Evolutionary conservation across 768 basidiomycete genomes (phyloP), one percentile per base, ranked within the genome.

Genomic region (Neoboletus subvelutipes): DNA sequence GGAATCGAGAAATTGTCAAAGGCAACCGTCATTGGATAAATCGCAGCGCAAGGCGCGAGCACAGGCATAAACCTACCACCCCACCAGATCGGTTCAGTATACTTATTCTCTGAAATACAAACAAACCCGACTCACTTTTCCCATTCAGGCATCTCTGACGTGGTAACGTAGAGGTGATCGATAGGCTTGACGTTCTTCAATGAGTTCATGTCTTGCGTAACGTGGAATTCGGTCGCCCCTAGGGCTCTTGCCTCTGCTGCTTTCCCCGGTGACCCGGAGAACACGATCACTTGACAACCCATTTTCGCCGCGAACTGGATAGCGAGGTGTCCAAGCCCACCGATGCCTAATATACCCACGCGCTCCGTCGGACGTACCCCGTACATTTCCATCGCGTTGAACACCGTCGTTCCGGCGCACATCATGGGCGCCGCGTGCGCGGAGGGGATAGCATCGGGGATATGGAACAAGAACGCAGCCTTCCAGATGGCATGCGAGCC

Each of bases 241-340:
- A 72, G 52, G 15, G 54, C 12, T 24, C 54, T 57, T n/a, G 68
- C 67, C 48, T 70, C 65, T 18, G 63, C 58, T 50, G 59, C 65
- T 55, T 72, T 73, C 11, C 61, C 65, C 9, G 62, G 29, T 31
- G 45, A 20, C 45, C 29, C 43, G 0, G 66, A 69, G 34, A 73
- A 70, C 2, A 68, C 71, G 20, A 66, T 60, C 5, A 68, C 72
- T 5, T 64, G 62, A 20, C 66, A 67, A 15, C 69, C 71, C 59
- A 71, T 69, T 43, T 69, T 70, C 3, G 65, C 59, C 6, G 68
- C 67, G 51, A 71, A 72, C 29, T 72, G 66, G 48, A 74, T 42
- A 22, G 45, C 45, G 11, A 70, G 62, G 42, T 73, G 72, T 11
- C 68, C 68, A 8, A 73, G 63, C 10, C 70, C 68, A 12, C 73